Conservation (phyloP, 2,329 filamentous ascomycete species). For the Fusarium tupiense region DNA sequence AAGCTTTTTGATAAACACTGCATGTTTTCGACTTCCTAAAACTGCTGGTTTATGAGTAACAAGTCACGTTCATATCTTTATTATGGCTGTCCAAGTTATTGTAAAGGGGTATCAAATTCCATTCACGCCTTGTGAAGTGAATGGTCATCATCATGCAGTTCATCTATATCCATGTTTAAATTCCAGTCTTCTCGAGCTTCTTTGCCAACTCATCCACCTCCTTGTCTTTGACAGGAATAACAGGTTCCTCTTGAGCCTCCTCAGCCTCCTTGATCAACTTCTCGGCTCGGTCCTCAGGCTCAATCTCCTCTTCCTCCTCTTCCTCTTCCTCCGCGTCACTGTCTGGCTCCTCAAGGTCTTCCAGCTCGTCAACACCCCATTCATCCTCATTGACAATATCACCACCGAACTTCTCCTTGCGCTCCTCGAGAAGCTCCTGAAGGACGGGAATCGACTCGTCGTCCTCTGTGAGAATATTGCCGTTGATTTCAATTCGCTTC, state of each 20-base stretch:
- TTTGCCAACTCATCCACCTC: conserved; percentile 85
- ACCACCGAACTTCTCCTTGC: conserved; percentile 78
- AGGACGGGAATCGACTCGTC: conserved; percentile 76
- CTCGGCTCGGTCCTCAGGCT: conserved; percentile 72
- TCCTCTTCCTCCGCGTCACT: conserved; percentile 75
- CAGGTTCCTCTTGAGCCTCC: conserved; percentile 77
- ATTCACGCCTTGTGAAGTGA: conserved; percentile 39
- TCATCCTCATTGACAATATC: conserved; percentile 77
- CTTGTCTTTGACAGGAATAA: conserved; percentile 75
- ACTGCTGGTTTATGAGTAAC: too few relatives aligned
- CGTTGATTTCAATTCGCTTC: conserved; percentile 91
- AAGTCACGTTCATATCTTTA: not conserved
- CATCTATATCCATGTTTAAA: conserved; percentile 52
- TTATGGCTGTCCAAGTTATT: not conserved
- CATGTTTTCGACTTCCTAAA: not conserved
- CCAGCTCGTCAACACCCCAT: conserved; percentile 87
- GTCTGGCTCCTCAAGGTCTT: conserved; percentile 83
- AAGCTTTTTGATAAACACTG: not conserved
- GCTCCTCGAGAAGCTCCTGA: conserved; percentile 75
- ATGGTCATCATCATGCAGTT: conserved; percentile 42
- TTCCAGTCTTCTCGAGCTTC: conserved; percentile 75
- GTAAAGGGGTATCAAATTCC: conserved; percentile 46
- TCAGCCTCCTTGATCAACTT: conserved; percentile 76
- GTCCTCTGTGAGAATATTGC: conserved; percentile 92
- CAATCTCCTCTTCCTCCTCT: conserved; percentile 71